Evolutionary conservation across 2,329 filamentous ascomycete genomes (phyloP).

Genomic region (Cladophialophora exuberans): DNA sequence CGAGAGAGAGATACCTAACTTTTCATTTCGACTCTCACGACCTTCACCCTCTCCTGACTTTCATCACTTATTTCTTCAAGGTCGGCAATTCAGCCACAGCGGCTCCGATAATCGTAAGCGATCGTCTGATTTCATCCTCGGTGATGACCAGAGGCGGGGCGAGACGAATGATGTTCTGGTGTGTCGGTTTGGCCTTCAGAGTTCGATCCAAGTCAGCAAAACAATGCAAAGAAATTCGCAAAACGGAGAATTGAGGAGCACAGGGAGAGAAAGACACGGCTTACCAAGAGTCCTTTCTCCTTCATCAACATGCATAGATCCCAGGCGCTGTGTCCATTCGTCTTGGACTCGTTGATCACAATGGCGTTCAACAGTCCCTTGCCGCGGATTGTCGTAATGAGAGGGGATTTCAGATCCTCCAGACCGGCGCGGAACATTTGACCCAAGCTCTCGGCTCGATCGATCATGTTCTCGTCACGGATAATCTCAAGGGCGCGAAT

Average conservation of each 20-base stretch:
- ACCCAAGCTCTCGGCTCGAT: slow-evolving; percentile 79
- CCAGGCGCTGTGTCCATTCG: slow-evolving; percentile 87
- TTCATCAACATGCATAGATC: slow-evolving; percentile 95
- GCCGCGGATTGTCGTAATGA: slow-evolving; percentile 82
- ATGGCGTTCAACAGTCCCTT: slow-evolving; percentile 96
- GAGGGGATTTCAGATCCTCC: slow-evolving; percentile 72
- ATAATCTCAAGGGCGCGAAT: slow-evolving; percentile 94
- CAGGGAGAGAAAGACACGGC: slow-evolving; percentile 45
- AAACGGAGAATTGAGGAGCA: neutral
- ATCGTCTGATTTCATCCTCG: slow-evolving; percentile 78
- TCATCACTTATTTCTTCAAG: slow-evolving; percentile 60
- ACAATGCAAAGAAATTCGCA: neutral
- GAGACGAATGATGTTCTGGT: slow-evolving; percentile 97
- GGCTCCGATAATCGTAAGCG: slow-evolving; percentile 78
- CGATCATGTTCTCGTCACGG: slow-evolving; percentile 85
- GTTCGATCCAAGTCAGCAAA: too few species aligned
- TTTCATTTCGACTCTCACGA: slow-evolving; percentile 63
- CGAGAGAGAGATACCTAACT: too few species aligned
- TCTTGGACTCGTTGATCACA: slow-evolving; percentile 87
- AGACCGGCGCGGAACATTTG: slow-evolving; percentile 81
- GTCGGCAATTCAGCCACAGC: slow-evolving; percentile 79
- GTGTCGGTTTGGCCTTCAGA: slow-evolving; percentile 88
- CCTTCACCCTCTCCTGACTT: slow-evolving; percentile 62
- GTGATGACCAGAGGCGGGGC: slow-evolving; percentile 96
- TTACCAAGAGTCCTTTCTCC: slow-evolving; percentile 88